phyloP scores from a whole-genome alignment of 805 yeast species.

The Saccharomycopsis fibuligera region DNA sequence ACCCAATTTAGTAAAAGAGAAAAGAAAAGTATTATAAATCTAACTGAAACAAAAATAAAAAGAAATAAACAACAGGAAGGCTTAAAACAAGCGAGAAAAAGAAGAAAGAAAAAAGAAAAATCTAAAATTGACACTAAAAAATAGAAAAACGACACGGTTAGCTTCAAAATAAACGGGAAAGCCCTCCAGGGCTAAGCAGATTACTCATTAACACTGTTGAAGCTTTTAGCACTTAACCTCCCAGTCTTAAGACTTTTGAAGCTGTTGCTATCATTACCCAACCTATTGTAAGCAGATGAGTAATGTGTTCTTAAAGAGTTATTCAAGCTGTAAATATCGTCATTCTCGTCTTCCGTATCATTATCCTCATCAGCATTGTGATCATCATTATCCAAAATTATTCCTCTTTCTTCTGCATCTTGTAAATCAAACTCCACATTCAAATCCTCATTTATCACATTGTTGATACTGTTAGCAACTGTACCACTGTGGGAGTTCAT shows the following conservation, averaged over 20 bases:
- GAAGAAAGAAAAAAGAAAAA: neutral
- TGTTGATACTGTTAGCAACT: neutral
- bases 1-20: no score
- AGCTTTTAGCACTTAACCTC: conserved; percentile 3
- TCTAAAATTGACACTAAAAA: neutral
- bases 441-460: neutral
- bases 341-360: conserved; percentile 6
- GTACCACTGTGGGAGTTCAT: neutral
- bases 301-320: conserved; percentile 16
- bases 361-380: neutral
- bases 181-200: no score
- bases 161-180: neutral
- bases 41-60: conserved; percentile 2
- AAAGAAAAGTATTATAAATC: no score
- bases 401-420: no score
- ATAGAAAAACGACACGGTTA: neutral
- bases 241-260: conserved; percentile 16
- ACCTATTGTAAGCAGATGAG: conserved; percentile 2
- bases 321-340: conserved; percentile 19
- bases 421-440: no score
- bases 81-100: neutral
- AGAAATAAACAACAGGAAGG: neutral
- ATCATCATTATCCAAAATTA: neutral
- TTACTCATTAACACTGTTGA: conserved; percentile 3
- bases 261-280: conserved; percentile 13